A percentile compares a stretch with the other conserved stretches of the same genome.
phyloP scores from a whole-genome alignment of 192 early-diverging fungal genomes.

The Powellomyces hirtus region DNA sequence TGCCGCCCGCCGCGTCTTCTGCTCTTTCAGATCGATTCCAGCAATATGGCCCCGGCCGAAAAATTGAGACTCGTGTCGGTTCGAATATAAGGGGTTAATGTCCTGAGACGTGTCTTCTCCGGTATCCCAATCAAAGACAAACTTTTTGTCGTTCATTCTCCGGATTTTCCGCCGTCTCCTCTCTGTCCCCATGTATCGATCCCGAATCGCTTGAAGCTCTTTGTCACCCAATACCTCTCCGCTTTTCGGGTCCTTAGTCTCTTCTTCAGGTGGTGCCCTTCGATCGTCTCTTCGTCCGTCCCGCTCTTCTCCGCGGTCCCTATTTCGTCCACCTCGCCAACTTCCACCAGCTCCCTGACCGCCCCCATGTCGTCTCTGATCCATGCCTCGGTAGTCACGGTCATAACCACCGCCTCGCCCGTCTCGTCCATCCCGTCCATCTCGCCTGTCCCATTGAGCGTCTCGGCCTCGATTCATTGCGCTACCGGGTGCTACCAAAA shows the following conservation, averaged over 20 bases:
- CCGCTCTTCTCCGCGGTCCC: neutral
- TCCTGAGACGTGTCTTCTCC: constrained; percentile 94
- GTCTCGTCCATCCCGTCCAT: constrained; percentile 1
- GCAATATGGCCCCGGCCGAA: constrained; percentile 89
- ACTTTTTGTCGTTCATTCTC: constrained; percentile 88
- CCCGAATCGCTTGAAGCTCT: constrained; percentile 61
- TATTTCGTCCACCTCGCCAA: constrained; percentile 1
- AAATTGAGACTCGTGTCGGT: constrained; percentile 60
- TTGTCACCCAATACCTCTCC: constrained; percentile 35
- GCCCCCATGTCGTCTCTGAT: constrained; percentile 17
- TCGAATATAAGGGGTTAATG: constrained; percentile 85
- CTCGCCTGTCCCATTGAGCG: neutral
- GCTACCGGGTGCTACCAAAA: no score
- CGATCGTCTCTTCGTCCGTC: neutral
- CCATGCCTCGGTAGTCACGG: constrained; percentile 3
- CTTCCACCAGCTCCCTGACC: constrained; percentile 20
- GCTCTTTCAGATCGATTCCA: constrained; percentile 78
- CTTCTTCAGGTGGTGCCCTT: neutral
- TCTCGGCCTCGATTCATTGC: neutral
- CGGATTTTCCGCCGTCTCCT: constrained; percentile 70
- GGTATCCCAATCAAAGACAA: constrained; percentile 97
- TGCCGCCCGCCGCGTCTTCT: constrained; percentile 59
- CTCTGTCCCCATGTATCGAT: constrained; percentile 83
- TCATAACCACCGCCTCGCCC: neutral
- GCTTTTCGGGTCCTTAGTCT: neutral